Conservation (phyloP, 208 protist genomes). For the Trichomonas vaginalis region DNA sequence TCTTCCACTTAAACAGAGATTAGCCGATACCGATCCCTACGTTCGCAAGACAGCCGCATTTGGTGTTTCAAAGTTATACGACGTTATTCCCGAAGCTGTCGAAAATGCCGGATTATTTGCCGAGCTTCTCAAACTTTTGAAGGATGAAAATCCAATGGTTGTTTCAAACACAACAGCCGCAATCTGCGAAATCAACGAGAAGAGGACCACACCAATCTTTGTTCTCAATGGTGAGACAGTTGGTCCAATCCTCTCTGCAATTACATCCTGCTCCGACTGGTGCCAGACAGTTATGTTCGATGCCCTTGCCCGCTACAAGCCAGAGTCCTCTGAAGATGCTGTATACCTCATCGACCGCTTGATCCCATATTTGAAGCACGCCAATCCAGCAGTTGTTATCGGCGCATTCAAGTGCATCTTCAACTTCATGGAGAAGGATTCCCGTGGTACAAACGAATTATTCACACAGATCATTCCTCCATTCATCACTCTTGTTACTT, state of each 20-base stretch:
- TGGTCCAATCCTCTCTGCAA: slow-evolving; percentile 70
- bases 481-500: slow-evolving; percentile 63
- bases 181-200: slow-evolving; percentile 70
- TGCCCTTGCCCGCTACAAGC: slow-evolving; percentile 53
- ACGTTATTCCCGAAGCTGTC: slow-evolving; percentile 63
- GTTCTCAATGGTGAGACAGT: slow-evolving; percentile 54
- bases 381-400: slow-evolving; percentile 91
- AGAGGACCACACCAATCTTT: slow-evolving; percentile 40
- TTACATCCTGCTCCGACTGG: slow-evolving; percentile 90
- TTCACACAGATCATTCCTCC: slow-evolving; percentile 72
- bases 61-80: slow-evolving; percentile 84
- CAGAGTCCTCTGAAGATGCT: slow-evolving; percentile 42
- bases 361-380: slow-evolving; percentile 74
- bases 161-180: slow-evolving; percentile 78
- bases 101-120: slow-evolving; percentile 59
- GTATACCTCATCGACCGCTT: slow-evolving; percentile 75
- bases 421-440: slow-evolving; percentile 51
- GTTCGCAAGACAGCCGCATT: slow-evolving; percentile 85
- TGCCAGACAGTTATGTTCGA: slow-evolving; percentile 93
- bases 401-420: slow-evolving; percentile 73
- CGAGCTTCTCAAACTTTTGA: slow-evolving; percentile 56
- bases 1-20: neutral
- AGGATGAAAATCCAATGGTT: slow-evolving; percentile 80
- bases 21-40: neutral
- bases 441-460: slow-evolving; percentile 37